Evolutionary conservation across 208 protist genomes (phyloP).

Genomic region (Leishmania aethiopica): DNA sequence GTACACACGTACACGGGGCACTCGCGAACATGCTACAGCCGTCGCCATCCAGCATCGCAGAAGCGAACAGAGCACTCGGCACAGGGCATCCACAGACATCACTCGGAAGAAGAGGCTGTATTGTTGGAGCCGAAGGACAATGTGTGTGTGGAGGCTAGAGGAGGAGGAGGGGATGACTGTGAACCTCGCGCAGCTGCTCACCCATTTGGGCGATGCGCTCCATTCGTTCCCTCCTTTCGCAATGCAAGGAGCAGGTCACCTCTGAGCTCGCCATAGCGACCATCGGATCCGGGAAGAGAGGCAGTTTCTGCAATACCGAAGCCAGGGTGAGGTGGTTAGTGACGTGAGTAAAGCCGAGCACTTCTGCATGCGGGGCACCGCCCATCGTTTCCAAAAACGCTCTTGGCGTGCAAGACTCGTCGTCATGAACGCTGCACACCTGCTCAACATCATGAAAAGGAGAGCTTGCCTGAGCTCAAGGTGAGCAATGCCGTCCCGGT

Average conservation of each 20-base stretch:
- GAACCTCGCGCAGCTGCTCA: not conserved
- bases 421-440: not conserved
- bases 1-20: too few relatives aligned
- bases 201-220: not conserved
- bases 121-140: not conserved
- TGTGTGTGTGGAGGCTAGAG: not conserved
- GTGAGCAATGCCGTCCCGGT: too few relatives aligned
- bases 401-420: not conserved
- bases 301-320: not conserved
- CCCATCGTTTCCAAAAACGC: too few relatives aligned
- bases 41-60: too few relatives aligned
- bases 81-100: too few relatives aligned
- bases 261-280: not conserved
- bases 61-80: too few relatives aligned
- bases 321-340: not conserved
- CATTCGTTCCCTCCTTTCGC: not conserved
- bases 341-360: not conserved
- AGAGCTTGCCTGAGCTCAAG: not conserved
- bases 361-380: not conserved
- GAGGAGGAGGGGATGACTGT: not conserved
- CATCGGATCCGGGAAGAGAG: not conserved
- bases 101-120: not conserved
- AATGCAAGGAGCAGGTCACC: not conserved
- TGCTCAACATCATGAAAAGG: not conserved
- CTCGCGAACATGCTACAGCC: too few relatives aligned